Base-by-base conservation (phyloP, 2,329 filamentous ascomycete species). In the Curvularia hawaiiensis region DNA sequence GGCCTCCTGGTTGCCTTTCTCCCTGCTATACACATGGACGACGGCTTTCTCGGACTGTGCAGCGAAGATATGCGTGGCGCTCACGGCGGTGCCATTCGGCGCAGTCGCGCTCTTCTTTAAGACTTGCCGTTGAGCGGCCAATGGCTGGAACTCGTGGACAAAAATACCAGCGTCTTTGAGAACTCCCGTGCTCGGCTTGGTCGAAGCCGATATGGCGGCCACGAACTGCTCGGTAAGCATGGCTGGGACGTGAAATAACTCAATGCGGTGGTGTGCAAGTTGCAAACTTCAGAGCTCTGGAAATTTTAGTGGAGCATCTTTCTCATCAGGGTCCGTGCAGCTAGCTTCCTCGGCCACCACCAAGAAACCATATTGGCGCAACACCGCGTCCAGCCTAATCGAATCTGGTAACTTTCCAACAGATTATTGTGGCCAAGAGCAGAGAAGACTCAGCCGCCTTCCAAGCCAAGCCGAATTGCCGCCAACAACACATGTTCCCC, bases 61-160 rank as follows among this genome's bases (percentile, higher is more conserved):
- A 4, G 93, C 90, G 74, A 97, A 99, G 46, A 98, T 83, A 74
- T 99, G 95, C 20, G 88, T 88, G 44, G 85, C 82, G 76, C 85
- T 96, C 66, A 93, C 84, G 30, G 92, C 93, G 54, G 99, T 80
- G 67, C 91, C 89, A 75, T 94, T 91, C 56, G 84, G 81, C 26
- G 88, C 84, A n/a, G 88, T 87, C 16, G 91, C 90, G 80, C 91
- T 96, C 80, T 97, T 98, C 83, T 97, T 98, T 83, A 95, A 93
- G 47, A 88, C 85, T 61, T 87, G 82, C 70, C 89, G 89, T 72
- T 92, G 85, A n/a, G 86, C 84, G 62, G 89, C 85, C 52, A 89
- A 84, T 40, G 93, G 93, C 68, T 92, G 90, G 67, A 92, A 84
- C 62, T 92, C 88, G 77, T 97, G 90, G 54, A 90, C 78, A 78